Conservation (phyloP, 2,329 filamentous ascomycete species). For the Claviceps monticola region DNA sequence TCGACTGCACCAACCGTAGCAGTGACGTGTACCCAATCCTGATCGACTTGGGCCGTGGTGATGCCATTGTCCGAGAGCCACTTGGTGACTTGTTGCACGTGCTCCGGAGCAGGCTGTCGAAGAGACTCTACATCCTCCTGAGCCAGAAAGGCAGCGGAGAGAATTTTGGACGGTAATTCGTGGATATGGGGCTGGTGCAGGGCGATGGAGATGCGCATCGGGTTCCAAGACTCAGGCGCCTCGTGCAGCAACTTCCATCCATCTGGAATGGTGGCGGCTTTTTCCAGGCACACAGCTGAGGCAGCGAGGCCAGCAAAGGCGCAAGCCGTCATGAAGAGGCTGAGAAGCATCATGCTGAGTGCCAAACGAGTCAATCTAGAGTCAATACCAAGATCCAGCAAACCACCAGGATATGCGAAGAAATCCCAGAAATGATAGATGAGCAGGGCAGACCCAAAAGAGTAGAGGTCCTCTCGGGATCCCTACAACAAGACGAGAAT, state of each 20-base stretch:
- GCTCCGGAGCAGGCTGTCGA: slow-evolving; percentile 19
- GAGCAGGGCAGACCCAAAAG: too few relatives aligned
- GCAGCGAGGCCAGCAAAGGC: slow-evolving; percentile 13
- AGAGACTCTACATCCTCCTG: slow-evolving; percentile 22
- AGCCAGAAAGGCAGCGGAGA: slow-evolving; percentile 18
- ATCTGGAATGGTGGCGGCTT: slow-evolving; percentile 13
- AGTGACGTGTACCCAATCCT: slow-evolving; percentile 29
- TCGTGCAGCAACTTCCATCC: slow-evolving; percentile 17
- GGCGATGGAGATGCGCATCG: slow-evolving; percentile 19
- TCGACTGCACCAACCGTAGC: slow-evolving; percentile 26
- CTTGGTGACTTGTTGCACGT: slow-evolving; percentile 21
- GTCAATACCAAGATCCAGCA: too few relatives aligned
- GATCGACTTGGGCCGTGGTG: slow-evolving; percentile 16
- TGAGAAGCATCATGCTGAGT: slow-evolving; percentile 7
- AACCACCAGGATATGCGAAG: too few relatives aligned
- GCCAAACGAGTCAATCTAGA: too few relatives aligned
- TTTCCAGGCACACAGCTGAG: slow-evolving; percentile 14
- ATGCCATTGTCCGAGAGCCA: slow-evolving; percentile 30
- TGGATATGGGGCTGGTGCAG: slow-evolving; percentile 18
- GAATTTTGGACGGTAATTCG: slow-evolving; percentile 13
- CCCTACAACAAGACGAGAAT: too few relatives aligned
- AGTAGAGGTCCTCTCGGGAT: too few relatives aligned
- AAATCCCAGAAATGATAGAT: too few relatives aligned
- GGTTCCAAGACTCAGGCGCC: slow-evolving; percentile 11
- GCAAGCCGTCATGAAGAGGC: slow-evolving; percentile 6